Evolutionary conservation across 768 basidiomycete species (phyloP).

Genomic region (Phanerodontia chrysosporium): DNA sequence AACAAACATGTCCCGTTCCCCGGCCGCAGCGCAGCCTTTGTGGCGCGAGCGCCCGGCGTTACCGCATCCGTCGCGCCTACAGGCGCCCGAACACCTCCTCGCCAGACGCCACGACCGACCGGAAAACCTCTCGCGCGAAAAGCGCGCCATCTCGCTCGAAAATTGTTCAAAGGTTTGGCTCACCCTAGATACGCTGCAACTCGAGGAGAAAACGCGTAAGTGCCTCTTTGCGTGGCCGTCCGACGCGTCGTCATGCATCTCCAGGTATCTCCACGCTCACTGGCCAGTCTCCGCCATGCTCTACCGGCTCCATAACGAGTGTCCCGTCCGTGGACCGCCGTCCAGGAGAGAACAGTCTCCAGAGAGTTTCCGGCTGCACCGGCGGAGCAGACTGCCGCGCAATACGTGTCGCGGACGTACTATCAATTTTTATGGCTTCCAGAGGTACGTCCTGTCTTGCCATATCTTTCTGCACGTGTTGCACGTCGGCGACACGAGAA

Average conservation of each 20-base stretch:
- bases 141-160: no score
- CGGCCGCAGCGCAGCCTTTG: not conserved
- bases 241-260: not conserved
- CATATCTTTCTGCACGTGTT: not conserved
- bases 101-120: no score
- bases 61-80: no score
- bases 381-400: conserved; percentile 41
- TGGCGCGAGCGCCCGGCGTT: not conserved
- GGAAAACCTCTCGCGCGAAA: no score
- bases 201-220: no score
- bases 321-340: conserved; percentile 45
- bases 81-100: no score
- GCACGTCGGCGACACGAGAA: not conserved
- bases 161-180: no score
- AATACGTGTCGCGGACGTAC: conserved; percentile 61
- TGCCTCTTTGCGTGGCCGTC: no score
- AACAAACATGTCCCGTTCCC: no score
- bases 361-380: conserved; percentile 51
- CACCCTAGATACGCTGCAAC: no score
- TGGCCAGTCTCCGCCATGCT: not conserved
- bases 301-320: conserved; percentile 15
- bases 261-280: not conserved
- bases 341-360: conserved; percentile 55
- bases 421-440: conserved; percentile 79
- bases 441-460: conserved; percentile 41